Evolutionary conservation across 2,329 filamentous ascomycete species (phyloP).

Genomic region (Fusarium devonianum): DNA sequence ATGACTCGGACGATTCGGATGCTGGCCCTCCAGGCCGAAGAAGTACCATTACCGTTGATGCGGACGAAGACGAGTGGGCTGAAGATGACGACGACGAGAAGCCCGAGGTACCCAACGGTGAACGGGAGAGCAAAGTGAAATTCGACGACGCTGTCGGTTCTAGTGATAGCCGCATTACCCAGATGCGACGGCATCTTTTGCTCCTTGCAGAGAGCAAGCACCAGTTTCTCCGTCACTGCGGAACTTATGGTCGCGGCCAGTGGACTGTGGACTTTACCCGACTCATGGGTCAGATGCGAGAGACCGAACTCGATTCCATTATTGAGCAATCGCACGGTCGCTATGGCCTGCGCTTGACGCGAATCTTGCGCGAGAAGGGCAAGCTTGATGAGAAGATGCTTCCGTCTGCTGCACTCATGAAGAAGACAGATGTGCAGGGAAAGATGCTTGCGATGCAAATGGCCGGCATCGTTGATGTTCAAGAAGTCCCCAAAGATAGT

Average conservation of each 20-base stretch:
- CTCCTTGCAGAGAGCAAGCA: conserved; percentile 74
- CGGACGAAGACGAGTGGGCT: conserved; percentile 46
- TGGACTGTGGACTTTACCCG: conserved; percentile 87
- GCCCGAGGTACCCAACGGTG: conserved; percentile 44
- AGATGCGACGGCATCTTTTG: conserved; percentile 76
- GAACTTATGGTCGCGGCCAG: conserved; percentile 68
- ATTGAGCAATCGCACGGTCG: conserved; percentile 80
- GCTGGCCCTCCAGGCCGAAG: conserved; percentile 37
- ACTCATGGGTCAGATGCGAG: conserved; percentile 73
- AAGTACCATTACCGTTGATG: conserved; percentile 35
- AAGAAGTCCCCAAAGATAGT: conserved; percentile 91
- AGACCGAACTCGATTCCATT: conserved; percentile 81
- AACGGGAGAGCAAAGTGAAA: conserved; percentile 54
- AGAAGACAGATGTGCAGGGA: conserved; percentile 82
- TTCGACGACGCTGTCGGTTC: conserved; percentile 57
- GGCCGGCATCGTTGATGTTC: conserved; percentile 85
- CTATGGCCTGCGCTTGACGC: conserved; percentile 80
- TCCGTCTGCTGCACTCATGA: conserved; percentile 80
- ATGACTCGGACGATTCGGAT: conserved; percentile 48
- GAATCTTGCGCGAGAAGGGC: conserved; percentile 84
- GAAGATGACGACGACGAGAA: conserved; percentile 42
- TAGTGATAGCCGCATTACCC: conserved; percentile 58
- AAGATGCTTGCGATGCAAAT: conserved; percentile 87
- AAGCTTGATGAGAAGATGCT: conserved; percentile 95
- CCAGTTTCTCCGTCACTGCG: conserved; percentile 73